phyloP scores from a whole-genome alignment of 116 monocot genomes.

The Thalassia testudinum region DNA sequence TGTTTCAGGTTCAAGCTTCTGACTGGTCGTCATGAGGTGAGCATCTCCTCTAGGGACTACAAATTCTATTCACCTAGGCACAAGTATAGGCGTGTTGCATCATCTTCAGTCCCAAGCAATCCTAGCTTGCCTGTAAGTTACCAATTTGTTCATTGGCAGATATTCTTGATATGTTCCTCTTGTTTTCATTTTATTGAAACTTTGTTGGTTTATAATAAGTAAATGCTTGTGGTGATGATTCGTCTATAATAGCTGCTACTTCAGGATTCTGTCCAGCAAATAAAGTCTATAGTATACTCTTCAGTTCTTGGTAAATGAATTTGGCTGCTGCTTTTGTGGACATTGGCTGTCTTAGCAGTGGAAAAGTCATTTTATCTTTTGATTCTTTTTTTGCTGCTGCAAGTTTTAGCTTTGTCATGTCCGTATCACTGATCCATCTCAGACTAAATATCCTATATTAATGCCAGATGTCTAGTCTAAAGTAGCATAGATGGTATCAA shows the following conservation, averaged over 20 bases:
- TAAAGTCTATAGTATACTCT: conserved; percentile 19
- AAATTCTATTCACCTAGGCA: conserved; percentile 96
- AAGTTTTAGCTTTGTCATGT: no score
- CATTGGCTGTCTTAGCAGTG: no score
- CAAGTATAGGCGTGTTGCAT: conserved; percentile 57
- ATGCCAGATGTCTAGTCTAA: no score
- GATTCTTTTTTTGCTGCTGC: no score
- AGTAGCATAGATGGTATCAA: no score
- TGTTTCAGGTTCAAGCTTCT: conserved; percentile 78
- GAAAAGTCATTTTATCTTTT: no score
- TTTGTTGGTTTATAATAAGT: conserved; percentile 13
- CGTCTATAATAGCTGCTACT: conserved; percentile 33
- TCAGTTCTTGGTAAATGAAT: no score
- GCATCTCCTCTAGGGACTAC: conserved; percentile 68
- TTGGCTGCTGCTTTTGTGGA: no score
- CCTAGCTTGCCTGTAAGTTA: conserved; percentile 36
- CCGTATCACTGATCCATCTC: no score
- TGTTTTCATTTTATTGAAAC: not conserved
- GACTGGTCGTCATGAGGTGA: conserved; percentile 68
- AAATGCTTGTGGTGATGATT: conserved; percentile 41
- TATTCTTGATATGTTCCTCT: not conserved
- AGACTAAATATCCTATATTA: no score
- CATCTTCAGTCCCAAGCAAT: conserved; percentile 44
- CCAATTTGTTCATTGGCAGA: not conserved
- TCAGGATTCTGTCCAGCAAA: conserved; percentile 40